Percentiles rank a stretch among this genome's conserved stretches.
Conservation (phyloP, 2,329 filamentous ascomycete genomes). For the Beauveria caledonica region DNA sequence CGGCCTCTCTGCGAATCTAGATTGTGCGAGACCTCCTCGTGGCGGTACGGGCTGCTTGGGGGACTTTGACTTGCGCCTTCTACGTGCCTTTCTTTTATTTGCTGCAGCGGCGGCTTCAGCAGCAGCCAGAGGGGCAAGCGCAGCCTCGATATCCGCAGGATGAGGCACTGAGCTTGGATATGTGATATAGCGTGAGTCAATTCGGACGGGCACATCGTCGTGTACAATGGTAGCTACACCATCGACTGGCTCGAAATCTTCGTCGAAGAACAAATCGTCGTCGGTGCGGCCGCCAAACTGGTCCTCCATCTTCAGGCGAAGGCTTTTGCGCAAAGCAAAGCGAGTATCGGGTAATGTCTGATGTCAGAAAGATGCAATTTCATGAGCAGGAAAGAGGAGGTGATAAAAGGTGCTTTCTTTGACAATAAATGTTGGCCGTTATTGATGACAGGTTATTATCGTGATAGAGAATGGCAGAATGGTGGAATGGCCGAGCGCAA, state of each 20-base stretch:
- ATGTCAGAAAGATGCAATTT: neutral
- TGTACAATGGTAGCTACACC: conserved; percentile 22
- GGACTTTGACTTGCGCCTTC: conserved; percentile 5
- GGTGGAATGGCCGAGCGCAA: neutral
- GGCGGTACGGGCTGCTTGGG: conserved; percentile 12
- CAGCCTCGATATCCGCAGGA: conserved; percentile 5
- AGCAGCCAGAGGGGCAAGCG: conserved; percentile 1
- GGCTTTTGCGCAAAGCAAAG: neutral
- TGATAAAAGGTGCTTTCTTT: neutral
- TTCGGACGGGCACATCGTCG: neutral
- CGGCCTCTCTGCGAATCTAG: conserved; percentile 27
- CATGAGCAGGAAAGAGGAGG: neutral
- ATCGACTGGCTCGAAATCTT: conserved; percentile 51
- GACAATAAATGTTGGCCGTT: neutral
- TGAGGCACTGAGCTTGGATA: neutral
- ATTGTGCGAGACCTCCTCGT: conserved; percentile 20
- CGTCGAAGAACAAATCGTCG: conserved; percentile 55
- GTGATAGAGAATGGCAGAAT: neutral
- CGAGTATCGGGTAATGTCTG: neutral
- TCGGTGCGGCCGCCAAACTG: conserved; percentile 54
- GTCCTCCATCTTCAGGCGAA: conserved; percentile 41
- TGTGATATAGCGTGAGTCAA: conserved; percentile 7
- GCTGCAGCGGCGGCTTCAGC: neutral
- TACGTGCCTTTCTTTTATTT: conserved; percentile 8
- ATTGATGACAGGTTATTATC: neutral